Base-by-base conservation (phyloP, 257 asterid species). In the Plantago elongata region DNA sequence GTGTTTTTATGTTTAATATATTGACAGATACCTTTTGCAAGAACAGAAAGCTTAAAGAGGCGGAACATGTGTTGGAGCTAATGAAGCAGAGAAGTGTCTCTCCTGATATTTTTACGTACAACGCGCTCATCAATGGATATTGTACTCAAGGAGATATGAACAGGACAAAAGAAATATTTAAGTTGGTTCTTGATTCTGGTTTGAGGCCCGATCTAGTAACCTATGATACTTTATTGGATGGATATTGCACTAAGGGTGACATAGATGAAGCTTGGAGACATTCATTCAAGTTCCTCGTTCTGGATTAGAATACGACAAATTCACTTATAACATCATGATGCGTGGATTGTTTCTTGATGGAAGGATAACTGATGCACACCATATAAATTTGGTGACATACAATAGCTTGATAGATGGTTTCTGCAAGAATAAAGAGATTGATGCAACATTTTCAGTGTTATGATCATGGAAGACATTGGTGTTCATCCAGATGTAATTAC, bases 341-440 rank as follows among this genome's bases (percentile, higher is more conserved):
- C 57, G 29, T 14, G 73, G 68, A 15, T 56, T 69, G 0, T 61
- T 37, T 61, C 2, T 57, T 17, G 57, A 9, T 9, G 43, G 58
- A 11, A 64, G 65, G 42, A 68, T n/a, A n/a, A n/a, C n/a, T 13
- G 13, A 17, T 11, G 30, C 58, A 17, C 40, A 12, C 3, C 58
- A 22, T 3, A 7, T 54, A 27, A 1, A 44, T 42, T 3, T 60
- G 13, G 4, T 9, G 40, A 60, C 64, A 14, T 60, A 60, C 38
- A 42, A 4, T 42, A 60, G 13, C 8, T 15, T 60, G 2, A 14
- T 60, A 30, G 17, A 60, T 60, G 64, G 51, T 12, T 16, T 60
- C 9, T 60, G 64, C 34, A 60, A 9, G 17, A 49, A 22, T 45
- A 40, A 45, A 3, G 13, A 45, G 49, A 45, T 9, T 45, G 49